These are phyloP conservation scores for Colletotrichum melonis DNA, from an alignment of 2,329 filamentous ascomycete genomes.

Conservation along the genomic window DNA sequence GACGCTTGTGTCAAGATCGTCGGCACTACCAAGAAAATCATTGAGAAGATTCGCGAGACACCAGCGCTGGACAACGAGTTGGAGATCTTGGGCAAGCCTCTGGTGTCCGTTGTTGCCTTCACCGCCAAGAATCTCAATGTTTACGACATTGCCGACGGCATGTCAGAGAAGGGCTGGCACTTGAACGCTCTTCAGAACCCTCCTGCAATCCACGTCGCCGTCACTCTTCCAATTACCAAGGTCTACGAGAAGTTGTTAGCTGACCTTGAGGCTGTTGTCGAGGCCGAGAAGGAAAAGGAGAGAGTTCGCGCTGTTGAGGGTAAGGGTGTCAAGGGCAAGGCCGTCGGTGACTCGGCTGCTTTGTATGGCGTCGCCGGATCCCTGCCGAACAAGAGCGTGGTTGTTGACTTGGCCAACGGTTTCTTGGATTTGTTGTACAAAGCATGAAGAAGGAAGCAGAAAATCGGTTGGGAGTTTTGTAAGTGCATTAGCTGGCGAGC, in stretches of 20 bases:
- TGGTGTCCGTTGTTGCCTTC: constrained; percentile 93
- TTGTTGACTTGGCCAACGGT: constrained; percentile 88
- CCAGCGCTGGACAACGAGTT: constrained; percentile 78
- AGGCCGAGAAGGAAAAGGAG: constrained; percentile 85
- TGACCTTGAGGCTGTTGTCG: constrained; percentile 76
- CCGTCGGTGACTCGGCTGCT: constrained; percentile 83
- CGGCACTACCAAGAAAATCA: constrained; percentile 85
- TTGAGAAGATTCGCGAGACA: constrained; percentile 76
- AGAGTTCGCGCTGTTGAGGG: constrained; percentile 77
- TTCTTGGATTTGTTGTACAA: constrained; percentile 96
- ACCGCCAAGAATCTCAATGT: constrained; percentile 85
- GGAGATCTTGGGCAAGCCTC: constrained; percentile 82
- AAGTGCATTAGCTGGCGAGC: constrained; percentile 27
- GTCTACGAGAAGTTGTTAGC: constrained; percentile 82
- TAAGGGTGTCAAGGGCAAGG: constrained; percentile 72
- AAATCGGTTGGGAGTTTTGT: constrained; percentile 4
- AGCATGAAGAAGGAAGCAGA: constrained; percentile 59
- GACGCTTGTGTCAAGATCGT: constrained; percentile 90
- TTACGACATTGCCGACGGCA: constrained; percentile 93
- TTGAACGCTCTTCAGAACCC: constrained; percentile 93
- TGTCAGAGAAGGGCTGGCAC: constrained; percentile 90
- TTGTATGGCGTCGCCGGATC: constrained; percentile 96
- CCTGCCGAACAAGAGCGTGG: constrained; percentile 94
- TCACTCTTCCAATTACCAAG: constrained; percentile 86
- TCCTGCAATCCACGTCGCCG: constrained; percentile 91